Percentiles rank a stretch among this genome's conserved stretches.
Conservation (phyloP, 2,329 filamentous ascomycete genomes). For the Beauveria sp. region DNA sequence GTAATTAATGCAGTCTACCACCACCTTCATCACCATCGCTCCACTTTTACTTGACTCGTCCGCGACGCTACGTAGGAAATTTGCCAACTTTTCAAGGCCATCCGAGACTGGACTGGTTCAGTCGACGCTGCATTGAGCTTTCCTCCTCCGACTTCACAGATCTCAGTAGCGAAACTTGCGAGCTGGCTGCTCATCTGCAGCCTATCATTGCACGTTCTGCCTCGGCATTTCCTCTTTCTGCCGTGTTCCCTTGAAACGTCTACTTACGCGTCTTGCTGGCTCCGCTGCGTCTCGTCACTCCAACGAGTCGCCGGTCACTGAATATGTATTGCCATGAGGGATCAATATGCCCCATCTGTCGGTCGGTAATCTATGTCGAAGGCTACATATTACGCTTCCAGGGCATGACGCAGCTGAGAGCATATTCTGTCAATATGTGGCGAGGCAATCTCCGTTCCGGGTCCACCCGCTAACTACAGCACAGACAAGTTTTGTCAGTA, state of each 20-base stretch:
- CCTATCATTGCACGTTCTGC: neutral
- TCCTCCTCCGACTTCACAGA: neutral
- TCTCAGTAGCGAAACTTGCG: neutral
- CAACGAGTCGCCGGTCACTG: neutral
- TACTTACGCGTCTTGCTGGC: neutral
- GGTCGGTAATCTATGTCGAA: too few species aligned
- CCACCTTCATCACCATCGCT: neutral
- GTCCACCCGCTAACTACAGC: neutral
- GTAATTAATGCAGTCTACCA: too few species aligned
- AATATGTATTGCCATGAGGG: too few species aligned
- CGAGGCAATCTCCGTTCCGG: neutral
- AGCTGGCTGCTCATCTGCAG: neutral
- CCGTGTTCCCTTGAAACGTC: neutral
- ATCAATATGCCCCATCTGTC: too few species aligned
- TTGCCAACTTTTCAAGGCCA: conserved; percentile 1
- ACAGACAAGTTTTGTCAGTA: too few species aligned
- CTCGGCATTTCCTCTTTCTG: neutral
- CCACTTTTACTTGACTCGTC: conserved; percentile 1
- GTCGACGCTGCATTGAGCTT: neutral
- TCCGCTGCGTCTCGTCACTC: neutral
- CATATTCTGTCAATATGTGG: neutral
- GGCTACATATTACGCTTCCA: neutral
- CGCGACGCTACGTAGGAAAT: neutral
- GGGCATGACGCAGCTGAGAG: neutral
- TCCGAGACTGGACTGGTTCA: neutral